Evolutionary conservation across 1,284 basidiomycete genomes (phyloP).

Genomic region (Gastroboletus turbinatus): DNA sequence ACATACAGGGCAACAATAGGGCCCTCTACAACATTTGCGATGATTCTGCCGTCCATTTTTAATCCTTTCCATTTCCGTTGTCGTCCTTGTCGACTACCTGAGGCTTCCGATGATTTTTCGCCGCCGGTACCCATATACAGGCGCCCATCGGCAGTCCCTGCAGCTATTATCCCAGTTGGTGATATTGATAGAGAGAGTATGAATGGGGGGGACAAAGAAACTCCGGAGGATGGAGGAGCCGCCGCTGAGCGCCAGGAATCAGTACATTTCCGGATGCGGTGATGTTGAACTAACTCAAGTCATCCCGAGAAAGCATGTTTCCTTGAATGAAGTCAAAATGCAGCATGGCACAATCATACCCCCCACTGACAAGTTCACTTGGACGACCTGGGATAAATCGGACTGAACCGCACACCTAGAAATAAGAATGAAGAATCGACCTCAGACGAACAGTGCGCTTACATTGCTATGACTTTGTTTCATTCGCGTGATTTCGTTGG

Average conservation of each 20-base stretch:
- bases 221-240: conserved; percentile 41
- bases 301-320: conserved; percentile 54
- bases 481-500: conserved; percentile 51
- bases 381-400: conserved; percentile 69
- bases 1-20: conserved; percentile 68
- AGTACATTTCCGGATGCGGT: neutral
- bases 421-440: conserved; percentile 11
- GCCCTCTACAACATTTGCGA: conserved; percentile 60
- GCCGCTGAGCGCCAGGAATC: conserved; percentile 35
- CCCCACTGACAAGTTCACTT: conserved; percentile 70
- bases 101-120: conserved; percentile 43
- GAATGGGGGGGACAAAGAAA: conserved; percentile 72
- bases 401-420: conserved; percentile 66
- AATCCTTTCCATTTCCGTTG: conserved; percentile 73
- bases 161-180: conserved; percentile 58
- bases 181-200: conserved; percentile 60
- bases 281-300: conserved; percentile 50
- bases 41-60: conserved; percentile 43
- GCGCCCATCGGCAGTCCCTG: conserved; percentile 71
- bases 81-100: conserved; percentile 48
- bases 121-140: conserved; percentile 68
- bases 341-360: conserved; percentile 67
- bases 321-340: conserved; percentile 66
- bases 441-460: conserved; percentile 22
- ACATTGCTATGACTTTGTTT: conserved; percentile 63